Evolutionary conservation across 75 land plant species (phyloP).

Genomic region (Isoetes taiwanensis): DNA sequence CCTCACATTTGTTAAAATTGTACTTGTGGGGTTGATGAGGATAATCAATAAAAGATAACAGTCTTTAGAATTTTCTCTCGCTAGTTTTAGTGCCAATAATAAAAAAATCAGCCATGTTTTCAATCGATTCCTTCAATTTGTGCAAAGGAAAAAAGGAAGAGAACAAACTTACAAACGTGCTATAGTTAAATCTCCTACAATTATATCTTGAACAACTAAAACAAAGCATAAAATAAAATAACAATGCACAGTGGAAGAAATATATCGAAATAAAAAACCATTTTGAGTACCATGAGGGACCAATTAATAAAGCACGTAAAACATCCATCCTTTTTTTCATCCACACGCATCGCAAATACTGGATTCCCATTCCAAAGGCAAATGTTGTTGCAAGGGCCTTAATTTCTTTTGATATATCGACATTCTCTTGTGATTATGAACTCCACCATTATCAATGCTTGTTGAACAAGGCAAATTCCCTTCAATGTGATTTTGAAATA

Average conservation of each 20-base stretch:
- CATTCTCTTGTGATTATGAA: constrained; percentile 20
- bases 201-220: no score
- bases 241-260: constrained; percentile 24
- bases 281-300: constrained; percentile 32
- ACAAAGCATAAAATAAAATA: not conserved
- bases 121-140: no score
- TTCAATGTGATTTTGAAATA: constrained; percentile 14
- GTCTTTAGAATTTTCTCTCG: no score
- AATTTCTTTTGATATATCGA: constrained; percentile 21
- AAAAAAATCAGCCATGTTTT: no score
- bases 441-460: constrained; percentile 15
- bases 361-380: constrained; percentile 32
- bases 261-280: constrained; percentile 33
- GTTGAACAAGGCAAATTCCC: constrained; percentile 7
- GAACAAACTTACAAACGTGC: no score
- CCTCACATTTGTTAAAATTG: no score
- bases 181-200: no score
- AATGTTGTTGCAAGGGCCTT: constrained; percentile 11
- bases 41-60: no score
- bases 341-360: constrained; percentile 27
- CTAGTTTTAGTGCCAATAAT: no score
- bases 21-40: no score
- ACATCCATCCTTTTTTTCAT: constrained; percentile 20
- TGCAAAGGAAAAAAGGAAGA: no score
- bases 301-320: constrained; percentile 18